Evolutionary conservation across 73 alveolate species (phyloP).

Genomic region (Halteria grandinella): DNA sequence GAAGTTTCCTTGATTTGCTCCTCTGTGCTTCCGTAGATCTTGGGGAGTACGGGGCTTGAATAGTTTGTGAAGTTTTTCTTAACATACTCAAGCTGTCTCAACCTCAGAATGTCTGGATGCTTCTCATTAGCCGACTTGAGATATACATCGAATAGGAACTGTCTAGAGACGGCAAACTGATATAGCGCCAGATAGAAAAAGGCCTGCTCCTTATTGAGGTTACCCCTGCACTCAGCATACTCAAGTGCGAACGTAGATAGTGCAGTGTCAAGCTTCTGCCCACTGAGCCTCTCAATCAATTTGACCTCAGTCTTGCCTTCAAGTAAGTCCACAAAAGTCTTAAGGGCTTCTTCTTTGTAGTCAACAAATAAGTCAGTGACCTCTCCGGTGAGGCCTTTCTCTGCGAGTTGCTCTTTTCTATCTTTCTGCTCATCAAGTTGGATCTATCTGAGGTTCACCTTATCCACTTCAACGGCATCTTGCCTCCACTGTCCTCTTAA

Average conservation of each 20-base stretch:
- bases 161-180: slow-evolving; percentile 57
- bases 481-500: slow-evolving; percentile 85
- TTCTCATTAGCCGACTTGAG: slow-evolving; percentile 40
- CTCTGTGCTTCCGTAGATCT: neutral
- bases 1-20: slow-evolving; percentile 30
- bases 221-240: slow-evolving; percentile 71
- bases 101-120: slow-evolving; percentile 61
- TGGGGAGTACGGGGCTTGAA: slow-evolving; percentile 51
- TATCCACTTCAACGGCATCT: slow-evolving; percentile 75
- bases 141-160: slow-evolving; percentile 27
- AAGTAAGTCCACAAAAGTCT: slow-evolving; percentile 56
- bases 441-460: slow-evolving; percentile 52
- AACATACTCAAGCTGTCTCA: slow-evolving; percentile 25
- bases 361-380: slow-evolving; percentile 40
- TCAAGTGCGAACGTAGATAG: slow-evolving; percentile 63
- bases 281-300: slow-evolving; percentile 19
- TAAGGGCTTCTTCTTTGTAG: slow-evolving; percentile 72
- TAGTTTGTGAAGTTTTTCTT: slow-evolving; percentile 35
- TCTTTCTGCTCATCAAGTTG: slow-evolving; percentile 43
- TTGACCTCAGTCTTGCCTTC: slow-evolving; percentile 29
- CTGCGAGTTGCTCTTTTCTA: slow-evolving; percentile 44
- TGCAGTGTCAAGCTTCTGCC: slow-evolving; percentile 45
- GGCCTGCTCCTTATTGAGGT: slow-evolving; percentile 66
- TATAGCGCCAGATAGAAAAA: slow-evolving; percentile 59
- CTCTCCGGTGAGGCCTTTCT: slow-evolving; percentile 48